Base-by-base conservation (phyloP, 495 filamentous ascomycete genomes). In the Copromyces sp. region DNA sequence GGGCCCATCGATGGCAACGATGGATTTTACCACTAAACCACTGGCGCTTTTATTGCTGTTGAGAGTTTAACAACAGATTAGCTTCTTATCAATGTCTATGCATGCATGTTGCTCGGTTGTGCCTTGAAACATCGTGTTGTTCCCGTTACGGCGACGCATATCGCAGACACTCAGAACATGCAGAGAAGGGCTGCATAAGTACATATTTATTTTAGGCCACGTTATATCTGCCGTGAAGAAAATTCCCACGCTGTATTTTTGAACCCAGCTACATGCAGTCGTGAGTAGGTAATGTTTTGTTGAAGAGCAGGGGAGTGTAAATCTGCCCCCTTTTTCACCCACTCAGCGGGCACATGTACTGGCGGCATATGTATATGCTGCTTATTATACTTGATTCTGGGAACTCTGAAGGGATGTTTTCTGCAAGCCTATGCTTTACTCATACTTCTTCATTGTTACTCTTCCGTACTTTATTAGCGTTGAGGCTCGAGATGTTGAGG, bases 1-100 rank as follows among this genome's bases (percentile, higher is more conserved):
- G 83, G 83, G 83, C 83, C 81, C 82, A 83, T 84, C 82, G 82
- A 84, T 84, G 82, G 82, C 82, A 84, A 84, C 82, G 82, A 84
- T 83, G 82, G 81, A 83, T 84, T 84, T 84, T 84, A 84, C 82
- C 82, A 84, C 82, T 84, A 84, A 83, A 83, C 82, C 82, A 83
- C 82, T 82, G 79, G 47, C 47, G 47, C 47, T 59, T 29, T 59
- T 29, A 11, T 59, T 59, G 12, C 29, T 59, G 9, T 59, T 32
- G 24, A 16, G 6, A 11, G 7, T 16, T 41, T 41, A 39, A 24
- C 0, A 1, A 24, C 24, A 24, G 24, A 24, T 24, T 0, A 24
- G 24, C 24, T 1, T 24, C 24, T 61, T 61, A 61, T 61, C 12
- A 16, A 16, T 3, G 24, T 32, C 9, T 2, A 61, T 32, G 53